Evolutionary conservation across 352 stramenopile genomes (phyloP).

Genomic region (Phytopythium cucurbitacearum): DNA sequence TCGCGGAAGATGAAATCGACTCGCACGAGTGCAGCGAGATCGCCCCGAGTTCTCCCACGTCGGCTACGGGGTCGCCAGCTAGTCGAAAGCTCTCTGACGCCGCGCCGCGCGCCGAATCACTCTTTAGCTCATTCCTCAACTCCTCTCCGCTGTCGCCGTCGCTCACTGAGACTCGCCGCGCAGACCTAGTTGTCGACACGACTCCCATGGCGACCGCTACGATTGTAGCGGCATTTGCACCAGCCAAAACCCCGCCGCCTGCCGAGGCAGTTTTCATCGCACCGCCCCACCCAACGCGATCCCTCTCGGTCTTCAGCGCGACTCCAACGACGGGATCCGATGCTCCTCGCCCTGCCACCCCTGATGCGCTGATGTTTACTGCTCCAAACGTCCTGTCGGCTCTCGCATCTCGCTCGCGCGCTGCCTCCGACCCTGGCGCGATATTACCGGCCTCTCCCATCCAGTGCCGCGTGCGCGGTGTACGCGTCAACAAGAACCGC

Average conservation of each 20-base stretch:
- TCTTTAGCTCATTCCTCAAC: too few relatives aligned
- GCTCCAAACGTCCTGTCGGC: constrained; percentile 1
- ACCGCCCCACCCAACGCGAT: background rate
- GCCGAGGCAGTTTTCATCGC: background rate
- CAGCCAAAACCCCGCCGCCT: too few relatives aligned
- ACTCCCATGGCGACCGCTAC: too few relatives aligned
- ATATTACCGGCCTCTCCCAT: constrained; percentile 13
- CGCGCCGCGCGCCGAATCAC: background rate
- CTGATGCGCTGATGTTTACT: constrained; percentile 1
- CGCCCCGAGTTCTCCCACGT: constrained; percentile 3
- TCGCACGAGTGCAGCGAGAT: constrained; percentile 45
- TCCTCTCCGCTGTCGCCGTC: too few relatives aligned
- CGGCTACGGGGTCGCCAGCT: background rate
- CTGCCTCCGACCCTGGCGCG: background rate
- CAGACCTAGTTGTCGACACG: too few relatives aligned
- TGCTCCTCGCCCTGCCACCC: too few relatives aligned
- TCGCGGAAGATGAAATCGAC: constrained; percentile 58
- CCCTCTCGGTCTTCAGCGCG: too few relatives aligned
- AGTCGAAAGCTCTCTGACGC: background rate
- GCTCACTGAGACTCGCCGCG: too few relatives aligned
- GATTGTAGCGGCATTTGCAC: too few relatives aligned
- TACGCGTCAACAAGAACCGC: constrained; percentile 45
- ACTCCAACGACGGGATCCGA: too few relatives aligned
- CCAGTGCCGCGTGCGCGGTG: constrained; percentile 47
- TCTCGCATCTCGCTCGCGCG: background rate